Base-by-base conservation (phyloP, 164 flowering plant species). In the Berberis thunbergii region DNA sequence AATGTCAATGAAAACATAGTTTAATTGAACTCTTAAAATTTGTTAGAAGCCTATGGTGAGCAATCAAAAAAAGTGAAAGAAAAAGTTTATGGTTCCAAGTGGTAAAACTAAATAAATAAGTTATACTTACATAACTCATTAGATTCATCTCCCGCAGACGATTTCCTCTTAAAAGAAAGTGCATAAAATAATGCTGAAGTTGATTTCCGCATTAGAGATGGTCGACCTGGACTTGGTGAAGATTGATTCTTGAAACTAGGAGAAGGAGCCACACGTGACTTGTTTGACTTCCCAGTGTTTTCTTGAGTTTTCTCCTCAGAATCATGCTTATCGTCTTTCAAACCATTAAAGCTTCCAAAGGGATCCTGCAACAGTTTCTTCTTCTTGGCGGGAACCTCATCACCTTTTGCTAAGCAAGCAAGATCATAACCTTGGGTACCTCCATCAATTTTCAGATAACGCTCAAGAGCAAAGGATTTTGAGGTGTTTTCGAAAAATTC, bases 141-240 rank as follows among this genome's bases (percentile, higher is more conserved):
- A n/a, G 70, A 66, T 70, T 79, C 88, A 54, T 84, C 93, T 64
- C 80, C 86, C 41, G 84, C 99, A 69, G 78, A 83, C 38, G 98
- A 85, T 70, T 74, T 80, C 69, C 89, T 81, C 75, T 80, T 89
- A 54, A 95, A 79, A 26, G 99, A 91, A 70, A 88, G 82, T 80
- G 88, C 80, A 64, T 84, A 75, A 62, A 91, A 80, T 45, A 26
- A 26, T 26, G 26, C 26, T 26, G 26, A 26, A 26, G 97, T 68
- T 12, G 97, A 78, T 59, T 72, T 84, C 76, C 58, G 86, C 71
- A 59, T 74, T 61, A 79, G 87, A 61, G 83, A 63, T 56, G 69
- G 79, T 4, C 68, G 69, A 61, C 69, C 62, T 52, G 67, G 45
- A 69, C 73, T 74, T 52, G 75, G 44, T 59, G 77, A 65, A 69